Conservation (phyloP, 768 basidiomycete species). For the Pulveroboletus sp. region DNA sequence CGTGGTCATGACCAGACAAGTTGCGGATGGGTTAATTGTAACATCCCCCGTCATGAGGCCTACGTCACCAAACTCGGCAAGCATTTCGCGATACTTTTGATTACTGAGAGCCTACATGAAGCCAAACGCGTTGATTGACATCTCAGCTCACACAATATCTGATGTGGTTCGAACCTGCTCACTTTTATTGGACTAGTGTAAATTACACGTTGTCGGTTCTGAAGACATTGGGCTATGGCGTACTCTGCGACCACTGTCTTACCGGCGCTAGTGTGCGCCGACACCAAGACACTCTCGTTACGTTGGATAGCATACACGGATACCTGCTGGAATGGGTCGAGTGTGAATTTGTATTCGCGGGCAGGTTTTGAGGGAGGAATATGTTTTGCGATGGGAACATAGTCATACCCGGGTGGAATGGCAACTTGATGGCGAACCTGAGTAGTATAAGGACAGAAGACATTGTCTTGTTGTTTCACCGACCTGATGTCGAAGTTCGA, state of each 20-base stretch:
- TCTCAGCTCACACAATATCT: conserved; percentile 5
- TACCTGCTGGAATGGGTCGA: conserved; percentile 97
- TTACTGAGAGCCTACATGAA: conserved; percentile 85
- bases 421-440: conserved; percentile 96
- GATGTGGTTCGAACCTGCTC: conserved; percentile 31
- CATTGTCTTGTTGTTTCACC: background rate
- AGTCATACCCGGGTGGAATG: conserved; percentile 88
- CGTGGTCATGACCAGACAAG: conserved; percentile 98
- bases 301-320: conserved; percentile 94
- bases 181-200: conserved; percentile 99
- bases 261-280: conserved; percentile 97
- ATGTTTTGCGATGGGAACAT: conserved; percentile 87
- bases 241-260: conserved; percentile 99
- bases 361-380: conserved; percentile 89
- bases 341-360: conserved; percentile 90
- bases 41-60: conserved; percentile 99
- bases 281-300: conserved; percentile 96
- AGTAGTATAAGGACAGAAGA: conserved; percentile 4
- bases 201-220: conserved; percentile 92
- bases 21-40: conserved; percentile 95
- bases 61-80: conserved; percentile 96
- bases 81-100: conserved; percentile 98
- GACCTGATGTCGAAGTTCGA: conserved; percentile 81
- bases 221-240: conserved; percentile 95
- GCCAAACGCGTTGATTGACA: conserved; percentile 16